Evolutionary conservation across 2,329 filamentous ascomycete species (phyloP), one percentile per base, ranked within the genome.

Genomic region (Aspergillus luchuensis): DNA sequence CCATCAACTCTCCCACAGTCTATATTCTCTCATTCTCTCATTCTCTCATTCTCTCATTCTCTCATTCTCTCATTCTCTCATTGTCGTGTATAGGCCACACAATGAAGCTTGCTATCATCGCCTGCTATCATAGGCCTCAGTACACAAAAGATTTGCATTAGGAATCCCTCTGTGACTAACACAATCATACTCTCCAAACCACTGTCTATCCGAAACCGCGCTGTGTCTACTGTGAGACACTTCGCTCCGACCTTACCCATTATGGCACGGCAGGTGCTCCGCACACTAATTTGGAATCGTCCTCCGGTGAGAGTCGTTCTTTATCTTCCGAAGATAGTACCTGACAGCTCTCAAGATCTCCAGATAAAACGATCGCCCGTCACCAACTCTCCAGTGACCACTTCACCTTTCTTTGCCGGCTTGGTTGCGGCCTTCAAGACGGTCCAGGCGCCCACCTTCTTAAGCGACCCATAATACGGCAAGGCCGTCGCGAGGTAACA

Each of bases 251-350:
- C 57, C 33, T 48, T 56, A 36, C 41, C 41, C 21, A 10, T 60
- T 58, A 57, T 30, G 58, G 52, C 57, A 65, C 64, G 64, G 66
- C 25, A 8, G 7, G 13, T 8, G 10, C 59, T 60, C 64, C 64
- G 65, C 60, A 36, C 17, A 66, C 63, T 63, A 51, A 56, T 25
- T 39, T 57, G 30, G 48, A 45, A 25, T 36, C 21, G 8, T 45
- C 39, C 39, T 21, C 39, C 30, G 39, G 43, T 55, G 25, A 6
- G 47, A 45, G 43, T 47, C 23, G n/a, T 43, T 30, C 25, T 21
- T 33, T 43, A 28, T 55, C 17, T 10, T n/a, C 28, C 39, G 39
- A 47, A 47, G 41, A 33, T 43, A 45, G 53, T 45, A 45, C 53
- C 53, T 56, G 53, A 56, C 53, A 56, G 39, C 23, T 41, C 39